Conservation (phyloP, 139 green algal species). For the Chlamydomonas sphaeroides region DNA sequence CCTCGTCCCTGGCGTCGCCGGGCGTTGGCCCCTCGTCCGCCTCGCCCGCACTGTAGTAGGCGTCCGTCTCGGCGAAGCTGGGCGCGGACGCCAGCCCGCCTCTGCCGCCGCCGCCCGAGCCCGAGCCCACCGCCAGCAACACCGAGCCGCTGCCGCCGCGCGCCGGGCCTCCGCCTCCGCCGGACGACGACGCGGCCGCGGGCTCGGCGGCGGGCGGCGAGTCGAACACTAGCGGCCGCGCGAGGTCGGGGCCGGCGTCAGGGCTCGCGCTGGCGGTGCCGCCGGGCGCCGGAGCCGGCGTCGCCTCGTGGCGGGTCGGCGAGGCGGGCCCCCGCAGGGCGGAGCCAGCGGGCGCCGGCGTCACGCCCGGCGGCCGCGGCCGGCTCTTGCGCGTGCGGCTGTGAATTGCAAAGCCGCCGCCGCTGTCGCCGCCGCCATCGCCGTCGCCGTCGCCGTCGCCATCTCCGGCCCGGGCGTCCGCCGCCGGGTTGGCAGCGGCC, state of each 20-base stretch:
- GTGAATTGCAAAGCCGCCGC: background rate
- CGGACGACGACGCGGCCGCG: background rate
- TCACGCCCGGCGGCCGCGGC: too few species aligned
- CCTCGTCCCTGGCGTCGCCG: too few species aligned
- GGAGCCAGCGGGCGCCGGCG: too few species aligned
- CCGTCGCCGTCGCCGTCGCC: background rate
- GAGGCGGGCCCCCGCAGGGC: background rate
- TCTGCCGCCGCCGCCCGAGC: too few species aligned
- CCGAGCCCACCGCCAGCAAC: background rate
- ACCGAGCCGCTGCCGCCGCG: too few species aligned
- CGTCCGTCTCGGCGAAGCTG: slow-evolving; percentile 14
- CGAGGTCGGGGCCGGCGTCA: background rate
- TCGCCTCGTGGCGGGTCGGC: background rate
- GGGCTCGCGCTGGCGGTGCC: too few species aligned
- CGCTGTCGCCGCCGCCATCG: background rate
- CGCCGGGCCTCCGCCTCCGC: too few species aligned
- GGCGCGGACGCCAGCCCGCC: background rate
- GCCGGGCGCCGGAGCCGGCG: too few species aligned
- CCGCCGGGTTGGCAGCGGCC: too few species aligned
- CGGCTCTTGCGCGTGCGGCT: slow-evolving; percentile 3
- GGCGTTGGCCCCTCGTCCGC: too few species aligned
- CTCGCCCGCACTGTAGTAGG: slow-evolving; percentile 10
- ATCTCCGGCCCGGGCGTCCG: background rate
- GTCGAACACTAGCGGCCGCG: background rate
- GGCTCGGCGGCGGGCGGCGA: background rate